Evolutionary conservation across 495 filamentous ascomycete species (phyloP).

Genomic region (Hamigera avellanea): DNA sequence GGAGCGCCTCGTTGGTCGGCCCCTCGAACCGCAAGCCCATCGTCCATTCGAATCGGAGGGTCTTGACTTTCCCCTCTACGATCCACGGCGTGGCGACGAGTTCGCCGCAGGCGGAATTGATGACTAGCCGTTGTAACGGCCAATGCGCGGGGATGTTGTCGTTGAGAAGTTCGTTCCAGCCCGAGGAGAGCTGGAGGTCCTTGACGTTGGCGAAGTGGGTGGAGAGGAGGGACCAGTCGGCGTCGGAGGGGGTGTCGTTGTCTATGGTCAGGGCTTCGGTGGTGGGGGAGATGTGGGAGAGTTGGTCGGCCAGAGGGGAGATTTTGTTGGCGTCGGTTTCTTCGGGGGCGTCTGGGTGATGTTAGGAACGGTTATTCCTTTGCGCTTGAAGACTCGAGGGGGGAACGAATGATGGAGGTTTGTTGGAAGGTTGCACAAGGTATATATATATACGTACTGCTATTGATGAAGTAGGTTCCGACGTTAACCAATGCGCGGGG

Average conservation of each 20-base stretch:
- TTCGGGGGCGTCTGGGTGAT: too few species aligned
- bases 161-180: constrained; percentile 13
- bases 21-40: constrained; percentile 15
- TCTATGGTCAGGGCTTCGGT: constrained; percentile 6
- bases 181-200: constrained; percentile 7
- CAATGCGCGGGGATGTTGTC: constrained; percentile 17
- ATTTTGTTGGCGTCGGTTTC: too few species aligned
- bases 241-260: constrained; percentile 10
- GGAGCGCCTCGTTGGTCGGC: constrained; percentile 6
- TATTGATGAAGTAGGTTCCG: too few species aligned
- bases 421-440: too few species aligned
- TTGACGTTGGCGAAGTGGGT: constrained; percentile 10
- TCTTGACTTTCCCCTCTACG: constrained; percentile 9
- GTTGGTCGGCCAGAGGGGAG: too few species aligned
- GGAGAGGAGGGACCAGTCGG: constrained; percentile 14
- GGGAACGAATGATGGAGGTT: too few species aligned
- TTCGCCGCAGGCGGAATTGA: constrained; percentile 6
- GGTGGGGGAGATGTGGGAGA: too few species aligned
- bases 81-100: constrained; percentile 10
- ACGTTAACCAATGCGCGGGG: too few species aligned
- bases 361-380: too few species aligned
- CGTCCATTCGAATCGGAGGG: too few species aligned
- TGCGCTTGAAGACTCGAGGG: too few species aligned
- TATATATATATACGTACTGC: too few species aligned
- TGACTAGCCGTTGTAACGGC: constrained; percentile 8